Evolutionary conservation across 2,329 filamentous ascomycete genomes (phyloP).

Genomic region (Cercospora nicotianae): DNA sequence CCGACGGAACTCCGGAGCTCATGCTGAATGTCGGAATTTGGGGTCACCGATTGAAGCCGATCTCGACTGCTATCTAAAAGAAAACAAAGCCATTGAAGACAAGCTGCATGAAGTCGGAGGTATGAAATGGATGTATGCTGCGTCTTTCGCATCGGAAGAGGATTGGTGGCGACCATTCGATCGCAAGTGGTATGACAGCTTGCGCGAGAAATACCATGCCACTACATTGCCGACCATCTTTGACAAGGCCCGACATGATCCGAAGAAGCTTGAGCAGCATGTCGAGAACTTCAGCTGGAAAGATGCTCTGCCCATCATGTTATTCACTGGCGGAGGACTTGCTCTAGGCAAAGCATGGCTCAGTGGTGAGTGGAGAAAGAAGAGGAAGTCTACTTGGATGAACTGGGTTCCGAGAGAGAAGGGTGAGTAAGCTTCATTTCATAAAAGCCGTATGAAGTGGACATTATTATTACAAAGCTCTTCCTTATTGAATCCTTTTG

Average conservation of each 20-base stretch:
- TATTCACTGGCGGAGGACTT: not conserved
- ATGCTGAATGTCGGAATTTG: constrained; percentile 65
- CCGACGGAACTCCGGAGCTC: constrained; percentile 25
- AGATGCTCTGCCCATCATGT: not conserved
- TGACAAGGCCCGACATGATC: constrained; percentile 60
- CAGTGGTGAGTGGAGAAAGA: constrained; percentile 11
- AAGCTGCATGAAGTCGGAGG: constrained; percentile 61
- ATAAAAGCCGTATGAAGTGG: not conserved
- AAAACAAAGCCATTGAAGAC: constrained; percentile 62
- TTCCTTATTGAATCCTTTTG: not conserved
- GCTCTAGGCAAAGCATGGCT: constrained; percentile 9
- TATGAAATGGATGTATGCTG: constrained; percentile 68
- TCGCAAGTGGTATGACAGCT: constrained; percentile 58
- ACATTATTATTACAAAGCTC: not conserved
- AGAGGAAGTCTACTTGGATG: constrained; percentile 15
- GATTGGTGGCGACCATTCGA: constrained; percentile 69
- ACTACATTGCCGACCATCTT: constrained; percentile 64
- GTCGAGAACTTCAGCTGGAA: not conserved
- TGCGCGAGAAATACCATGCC: constrained; percentile 64
- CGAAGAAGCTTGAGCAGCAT: constrained; percentile 1
- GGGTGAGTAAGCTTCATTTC: not conserved
- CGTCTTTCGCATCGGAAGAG: constrained; percentile 66
- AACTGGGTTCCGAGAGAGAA: constrained; percentile 12
- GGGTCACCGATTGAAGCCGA: constrained; percentile 50
- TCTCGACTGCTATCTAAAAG: constrained; percentile 48